Conservation (phyloP, 2,329 filamentous ascomycete species). For the Tolypocladium inflatum region DNA sequence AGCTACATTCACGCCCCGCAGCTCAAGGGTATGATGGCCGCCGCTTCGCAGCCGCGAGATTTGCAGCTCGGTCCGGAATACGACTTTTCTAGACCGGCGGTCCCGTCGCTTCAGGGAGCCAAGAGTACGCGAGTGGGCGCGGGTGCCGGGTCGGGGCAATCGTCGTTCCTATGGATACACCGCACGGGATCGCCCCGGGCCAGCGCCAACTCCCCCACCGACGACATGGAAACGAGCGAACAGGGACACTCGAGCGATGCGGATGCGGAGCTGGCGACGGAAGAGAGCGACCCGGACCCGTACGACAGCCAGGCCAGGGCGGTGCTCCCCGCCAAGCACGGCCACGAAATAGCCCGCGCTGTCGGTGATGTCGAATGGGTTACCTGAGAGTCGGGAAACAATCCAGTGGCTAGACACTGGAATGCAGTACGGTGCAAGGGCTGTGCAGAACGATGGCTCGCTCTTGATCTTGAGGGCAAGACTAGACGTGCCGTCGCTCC, state of each 20-base stretch:
- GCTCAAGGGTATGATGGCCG: background rate
- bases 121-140: background rate
- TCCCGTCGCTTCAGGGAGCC: background rate
- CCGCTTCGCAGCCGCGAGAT: constrained; percentile 6
- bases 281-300: constrained; percentile 22
- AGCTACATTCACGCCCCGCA: constrained; percentile 25
- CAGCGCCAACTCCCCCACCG: constrained; percentile 13
- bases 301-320: constrained; percentile 10
- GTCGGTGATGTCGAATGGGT: background rate
- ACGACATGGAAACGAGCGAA: constrained; percentile 23
- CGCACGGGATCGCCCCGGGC: constrained; percentile 1
- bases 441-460: background rate
- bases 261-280: constrained; percentile 19
- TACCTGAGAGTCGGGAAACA: background rate
- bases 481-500: background rate
- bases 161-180: background rate
- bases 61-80: constrained; percentile 12
- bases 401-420: no score
- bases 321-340: background rate
- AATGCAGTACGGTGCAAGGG: background rate
- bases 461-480: background rate
- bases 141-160: background rate
- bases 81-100: constrained; percentile 22
- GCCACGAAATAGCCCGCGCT: background rate
- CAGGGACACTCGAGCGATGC: constrained; percentile 20